Base-by-base conservation (phyloP, 2,329 filamentous ascomycete species). In the Cladosporium sp. region DNA sequence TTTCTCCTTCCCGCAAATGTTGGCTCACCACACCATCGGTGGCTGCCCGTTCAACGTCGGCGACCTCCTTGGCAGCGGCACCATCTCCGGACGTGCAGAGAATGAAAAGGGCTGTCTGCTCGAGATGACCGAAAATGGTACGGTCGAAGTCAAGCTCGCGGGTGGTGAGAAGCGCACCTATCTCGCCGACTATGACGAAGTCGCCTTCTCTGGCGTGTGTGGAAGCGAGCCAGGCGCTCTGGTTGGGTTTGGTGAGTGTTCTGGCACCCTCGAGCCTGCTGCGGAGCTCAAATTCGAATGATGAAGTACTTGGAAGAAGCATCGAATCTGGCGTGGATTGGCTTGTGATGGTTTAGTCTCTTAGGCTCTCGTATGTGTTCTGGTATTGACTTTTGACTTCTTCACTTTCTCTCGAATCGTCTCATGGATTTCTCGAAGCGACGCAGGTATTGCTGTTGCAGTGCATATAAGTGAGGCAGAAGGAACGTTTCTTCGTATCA, bases 1-100 rank as follows among this genome's bases (percentile, higher is more conserved):
- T n/a, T 92, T 83, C 77, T 90, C 86, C 0, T 92, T 91, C 70
- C 80, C 85, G 4, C 88, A 92, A 66, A 90, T 91, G 86, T 74
- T 92, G 36, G 80, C 88, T 1, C 88, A 92, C 65, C 88, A 92
- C 64, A 83, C 84, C 1, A 78, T 88, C 41, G 86, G 84, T 1
- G 88, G 88, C 5, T 93, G 88, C 66, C 82, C 83, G 3, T 77
- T 93, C 75, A 78, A 82, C 41, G 78, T 83, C 0, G 88, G 88
- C 29, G 88, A 93, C 63, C 68, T 93, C 47, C 71, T 93, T 5
- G 88, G 87, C 2, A 88, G 85, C 2, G 88, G 88, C 3, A 93
- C 88, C 1, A 92, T 93, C 60, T 85, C 80, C 38, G 88, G 88
- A 2, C 74, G 68, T 4, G 74, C 74, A 39, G 67, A 71, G n/a